Conservation (phyloP, 2,329 filamentous ascomycete genomes). For the Pseudogymnoascus sp. region DNA sequence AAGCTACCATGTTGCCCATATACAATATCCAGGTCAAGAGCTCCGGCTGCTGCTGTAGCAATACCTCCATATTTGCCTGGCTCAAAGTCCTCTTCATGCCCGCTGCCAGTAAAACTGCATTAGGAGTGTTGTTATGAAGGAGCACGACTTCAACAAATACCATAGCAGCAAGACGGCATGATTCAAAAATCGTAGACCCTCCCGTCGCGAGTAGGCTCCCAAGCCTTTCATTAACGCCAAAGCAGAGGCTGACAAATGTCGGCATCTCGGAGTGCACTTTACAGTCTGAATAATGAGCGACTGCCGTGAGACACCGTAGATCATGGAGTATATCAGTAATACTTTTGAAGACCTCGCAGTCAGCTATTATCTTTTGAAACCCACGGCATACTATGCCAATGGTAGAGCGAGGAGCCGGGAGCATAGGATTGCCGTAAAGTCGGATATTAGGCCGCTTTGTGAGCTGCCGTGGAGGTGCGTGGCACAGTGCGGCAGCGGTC, state of each 20-base stretch:
- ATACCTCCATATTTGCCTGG: background rate
- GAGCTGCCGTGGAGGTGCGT: background rate
- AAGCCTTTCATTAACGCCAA: background rate
- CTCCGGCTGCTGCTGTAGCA: background rate
- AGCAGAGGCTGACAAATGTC: background rate
- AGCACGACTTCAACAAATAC: background rate
- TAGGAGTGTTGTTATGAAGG: background rate
- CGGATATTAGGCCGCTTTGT: conserved; percentile 4
- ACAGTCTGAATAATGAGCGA: conserved; percentile 1
- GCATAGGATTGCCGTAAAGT: conserved; percentile 3
- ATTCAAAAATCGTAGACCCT: background rate
- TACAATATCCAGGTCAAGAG: conserved; percentile 6
- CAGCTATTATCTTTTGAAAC: background rate
- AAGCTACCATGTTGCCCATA: conserved; percentile 4
- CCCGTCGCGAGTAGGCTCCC: background rate
- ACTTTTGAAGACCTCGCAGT: background rate
- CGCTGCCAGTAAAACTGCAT: background rate
- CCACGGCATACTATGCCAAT: conserved; percentile 8
- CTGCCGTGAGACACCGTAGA: conserved; percentile 5
- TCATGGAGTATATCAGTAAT: conserved; percentile 8
- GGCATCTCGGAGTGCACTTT: conserved; percentile 1
- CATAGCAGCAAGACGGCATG: background rate
- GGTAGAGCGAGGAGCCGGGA: background rate
- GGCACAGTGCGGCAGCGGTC: background rate
- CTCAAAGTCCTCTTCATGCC: background rate